Percentiles rank a stretch among this genome's conserved stretches.
These are phyloP conservation scores for Avena atlantica DNA, from an alignment of 176 grass and related monocot genomes.

Conservation along the genomic window DNA sequence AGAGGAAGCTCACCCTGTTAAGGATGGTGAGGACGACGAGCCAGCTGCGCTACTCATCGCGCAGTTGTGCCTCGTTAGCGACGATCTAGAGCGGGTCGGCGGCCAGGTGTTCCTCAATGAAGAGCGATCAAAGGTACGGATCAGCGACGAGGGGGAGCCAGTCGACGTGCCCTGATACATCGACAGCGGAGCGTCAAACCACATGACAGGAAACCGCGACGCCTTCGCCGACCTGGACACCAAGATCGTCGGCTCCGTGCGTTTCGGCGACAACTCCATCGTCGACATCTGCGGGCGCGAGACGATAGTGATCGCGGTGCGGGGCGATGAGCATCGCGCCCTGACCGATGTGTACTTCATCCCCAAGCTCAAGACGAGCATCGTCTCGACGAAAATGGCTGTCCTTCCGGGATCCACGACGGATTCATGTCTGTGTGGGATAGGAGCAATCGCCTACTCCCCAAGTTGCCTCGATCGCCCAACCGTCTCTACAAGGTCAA, in stretches of 20 bases:
- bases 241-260: neutral
- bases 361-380: too few relatives aligned
- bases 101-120: neutral
- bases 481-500: neutral
- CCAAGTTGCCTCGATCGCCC: neutral
- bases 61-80: neutral
- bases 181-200: neutral
- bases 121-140: too few relatives aligned
- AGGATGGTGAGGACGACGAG: neutral
- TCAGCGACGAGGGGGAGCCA: too few relatives aligned
- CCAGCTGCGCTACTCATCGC: neutral
- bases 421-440: neutral
- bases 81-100: too few relatives aligned
- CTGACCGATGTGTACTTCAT: too few relatives aligned
- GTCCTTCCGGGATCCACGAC: neutral
- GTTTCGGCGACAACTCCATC: neutral
- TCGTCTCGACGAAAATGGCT: too few relatives aligned
- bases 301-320: neutral
- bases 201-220: neutral
- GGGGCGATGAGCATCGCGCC: too few relatives aligned
- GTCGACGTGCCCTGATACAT: too few relatives aligned
- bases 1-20: neutral
- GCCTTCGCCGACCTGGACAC: neutral
- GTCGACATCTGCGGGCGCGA: neutral
- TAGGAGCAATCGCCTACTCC: neutral